These are phyloP conservation scores for Colletotrichum limetticola DNA, from an alignment of 2,329 filamentous ascomycete species.

Conservation along the genomic window DNA sequence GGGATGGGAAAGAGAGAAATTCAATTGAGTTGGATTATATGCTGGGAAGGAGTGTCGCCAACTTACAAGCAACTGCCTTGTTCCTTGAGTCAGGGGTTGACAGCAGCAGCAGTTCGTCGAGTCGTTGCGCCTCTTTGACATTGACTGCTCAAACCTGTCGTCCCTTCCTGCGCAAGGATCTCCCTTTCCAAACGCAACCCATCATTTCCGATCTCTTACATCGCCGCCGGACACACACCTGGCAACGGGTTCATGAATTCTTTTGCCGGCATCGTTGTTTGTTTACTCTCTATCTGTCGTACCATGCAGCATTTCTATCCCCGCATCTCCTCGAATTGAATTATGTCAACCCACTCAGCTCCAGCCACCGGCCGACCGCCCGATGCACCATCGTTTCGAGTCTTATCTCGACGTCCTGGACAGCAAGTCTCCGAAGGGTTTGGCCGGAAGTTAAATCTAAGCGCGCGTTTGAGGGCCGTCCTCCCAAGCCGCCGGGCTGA, in stretches of 20 bases:
- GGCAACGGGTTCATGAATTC: neutral
- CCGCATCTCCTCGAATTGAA: neutral
- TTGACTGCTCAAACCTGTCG: neutral
- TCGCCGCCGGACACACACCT: neutral
- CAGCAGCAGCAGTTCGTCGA: neutral
- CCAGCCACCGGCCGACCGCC: neutral
- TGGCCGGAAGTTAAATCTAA: constrained; percentile 43
- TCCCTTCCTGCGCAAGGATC: constrained; percentile 9
- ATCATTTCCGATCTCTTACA: neutral
- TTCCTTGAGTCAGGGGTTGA: neutral
- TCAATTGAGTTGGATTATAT: neutral
- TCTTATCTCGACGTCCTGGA: neutral
- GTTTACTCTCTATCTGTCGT: constrained; percentile 9
- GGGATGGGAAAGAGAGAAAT: neutral
- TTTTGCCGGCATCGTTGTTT: constrained; percentile 5
- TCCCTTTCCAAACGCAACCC: constrained; percentile 3
- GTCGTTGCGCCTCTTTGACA: neutral
- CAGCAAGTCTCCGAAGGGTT: neutral
- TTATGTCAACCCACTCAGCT: constrained; percentile 20
- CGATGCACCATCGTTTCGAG: constrained; percentile 12
- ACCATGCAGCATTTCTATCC: neutral
- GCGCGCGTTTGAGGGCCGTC: constrained; percentile 55
- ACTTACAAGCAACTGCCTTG: neutral
- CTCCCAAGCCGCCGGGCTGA: constrained; percentile 62
- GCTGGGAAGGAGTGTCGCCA: neutral